These are phyloP conservation scores for Lactifluus rugatus DNA, from an alignment of 768 basidiomycete species.

Conservation along the genomic window DNA sequence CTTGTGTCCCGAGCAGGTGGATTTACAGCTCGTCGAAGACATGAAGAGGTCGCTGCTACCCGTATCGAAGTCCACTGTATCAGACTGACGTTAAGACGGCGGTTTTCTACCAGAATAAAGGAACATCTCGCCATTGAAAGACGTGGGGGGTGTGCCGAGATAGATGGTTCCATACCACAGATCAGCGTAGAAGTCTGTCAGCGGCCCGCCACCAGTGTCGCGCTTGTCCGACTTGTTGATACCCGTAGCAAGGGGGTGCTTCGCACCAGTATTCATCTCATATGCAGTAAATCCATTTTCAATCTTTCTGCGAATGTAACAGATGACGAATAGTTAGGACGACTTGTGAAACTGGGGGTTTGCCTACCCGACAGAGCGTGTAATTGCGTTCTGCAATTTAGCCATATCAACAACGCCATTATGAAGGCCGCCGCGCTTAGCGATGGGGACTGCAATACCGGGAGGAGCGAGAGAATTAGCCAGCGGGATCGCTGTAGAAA, in stretches of 20 bases:
- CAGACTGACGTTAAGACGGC: neutral
- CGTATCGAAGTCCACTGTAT: slow-evolving; percentile 33
- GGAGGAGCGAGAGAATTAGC: neutral
- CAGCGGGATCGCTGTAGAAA: neutral
- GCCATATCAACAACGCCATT: neutral
- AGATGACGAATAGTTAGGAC: neutral
- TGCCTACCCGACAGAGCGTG: neutral
- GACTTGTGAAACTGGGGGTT: neutral
- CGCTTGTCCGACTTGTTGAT: neutral
- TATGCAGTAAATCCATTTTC: slow-evolving; percentile 4
- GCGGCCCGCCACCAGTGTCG: neutral
- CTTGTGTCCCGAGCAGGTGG: slow-evolving; percentile 23
- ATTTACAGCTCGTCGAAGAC: slow-evolving; percentile 25
- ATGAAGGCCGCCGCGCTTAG: neutral
- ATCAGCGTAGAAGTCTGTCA: neutral
- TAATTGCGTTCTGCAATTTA: neutral
- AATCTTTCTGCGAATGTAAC: slow-evolving; percentile 10
- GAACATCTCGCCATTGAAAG: slow-evolving; percentile 5
- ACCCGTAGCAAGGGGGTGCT: neutral
- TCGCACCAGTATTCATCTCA: slow-evolving; percentile 14
- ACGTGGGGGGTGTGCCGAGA: slow-evolving; percentile 17
- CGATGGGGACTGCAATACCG: slow-evolving; percentile 1
- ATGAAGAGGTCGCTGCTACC: slow-evolving; percentile 29
- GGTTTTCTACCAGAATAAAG: neutral
- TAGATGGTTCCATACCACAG: slow-evolving; percentile 18